A percentile compares a stretch with the other conserved stretches of the same genome.
phyloP scores from a whole-genome alignment of 352 stramenopile genomes.

The Phytopythium kandeliae region DNA sequence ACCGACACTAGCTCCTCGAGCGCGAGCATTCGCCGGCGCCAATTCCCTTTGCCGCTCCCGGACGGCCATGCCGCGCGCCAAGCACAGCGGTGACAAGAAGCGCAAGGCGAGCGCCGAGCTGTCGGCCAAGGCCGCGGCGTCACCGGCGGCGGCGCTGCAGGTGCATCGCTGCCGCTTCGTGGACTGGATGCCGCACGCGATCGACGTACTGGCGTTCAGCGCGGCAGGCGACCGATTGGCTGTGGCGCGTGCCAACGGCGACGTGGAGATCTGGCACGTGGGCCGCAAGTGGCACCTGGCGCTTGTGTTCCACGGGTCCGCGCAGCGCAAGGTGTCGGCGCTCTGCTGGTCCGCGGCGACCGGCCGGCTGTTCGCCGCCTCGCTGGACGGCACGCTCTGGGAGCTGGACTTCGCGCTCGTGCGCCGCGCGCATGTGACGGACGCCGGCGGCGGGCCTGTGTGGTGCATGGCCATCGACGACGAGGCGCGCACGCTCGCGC shows the following conservation, averaged over 20 bases:
- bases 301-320: slow-evolving; percentile 60
- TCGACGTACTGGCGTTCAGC: slow-evolving; percentile 63
- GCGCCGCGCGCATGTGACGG: slow-evolving; percentile 67
- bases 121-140: slow-evolving; percentile 1
- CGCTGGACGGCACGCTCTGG: slow-evolving; percentile 71
- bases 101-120: slow-evolving; percentile 30
- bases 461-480: slow-evolving; percentile 83
- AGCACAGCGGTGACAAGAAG: slow-evolving; percentile 33
- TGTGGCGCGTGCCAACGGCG: slow-evolving; percentile 69
- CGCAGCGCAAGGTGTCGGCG: slow-evolving; percentile 61
- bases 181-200: slow-evolving; percentile 75
- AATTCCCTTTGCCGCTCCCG: slow-evolving; percentile 2
- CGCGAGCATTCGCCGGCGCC: neutral
- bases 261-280: slow-evolving; percentile 77
- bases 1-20: neutral
- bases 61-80: neutral
- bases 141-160: slow-evolving; percentile 25
- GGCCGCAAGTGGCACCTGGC: slow-evolving; percentile 66
- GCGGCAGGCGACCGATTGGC: slow-evolving; percentile 47
- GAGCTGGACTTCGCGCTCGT: slow-evolving; percentile 75
- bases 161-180: slow-evolving; percentile 84
- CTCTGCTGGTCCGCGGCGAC: slow-evolving; percentile 41
- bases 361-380: slow-evolving; percentile 60
- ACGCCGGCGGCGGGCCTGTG: slow-evolving; percentile 85
- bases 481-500: slow-evolving; percentile 51